Percentiles rank a stretch among this genome's conserved stretches.
phyloP scores from a whole-genome alignment of 208 protist species.

The Entamoeba nuttalli region DNA sequence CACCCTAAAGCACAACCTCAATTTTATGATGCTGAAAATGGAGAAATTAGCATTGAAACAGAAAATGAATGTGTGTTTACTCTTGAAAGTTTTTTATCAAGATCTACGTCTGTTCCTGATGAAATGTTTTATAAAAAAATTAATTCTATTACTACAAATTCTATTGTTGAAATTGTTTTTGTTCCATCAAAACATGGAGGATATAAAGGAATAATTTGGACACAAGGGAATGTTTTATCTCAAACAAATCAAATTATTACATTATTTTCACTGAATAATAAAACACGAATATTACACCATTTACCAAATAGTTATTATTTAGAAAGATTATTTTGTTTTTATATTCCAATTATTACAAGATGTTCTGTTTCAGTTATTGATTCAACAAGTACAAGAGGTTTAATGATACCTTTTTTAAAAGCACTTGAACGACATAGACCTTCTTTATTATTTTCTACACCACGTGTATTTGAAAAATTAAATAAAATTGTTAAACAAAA shows the following conservation, averaged over 20 bases:
- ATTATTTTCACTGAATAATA: neutral
- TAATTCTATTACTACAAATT: neutral
- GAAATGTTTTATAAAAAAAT: neutral
- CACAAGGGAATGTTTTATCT: neutral
- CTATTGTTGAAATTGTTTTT: neutral
- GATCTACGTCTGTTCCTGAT: neutral
- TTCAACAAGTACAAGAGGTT: neutral
- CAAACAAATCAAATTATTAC: neutral
- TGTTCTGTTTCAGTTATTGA: neutral
- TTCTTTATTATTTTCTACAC: neutral
- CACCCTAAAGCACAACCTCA: neutral
- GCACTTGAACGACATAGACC: neutral
- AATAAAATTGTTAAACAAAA: neutral
- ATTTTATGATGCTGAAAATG: neutral
- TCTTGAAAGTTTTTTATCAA: neutral
- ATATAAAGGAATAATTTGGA: neutral
- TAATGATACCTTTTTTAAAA: neutral
- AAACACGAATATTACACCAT: neutral
- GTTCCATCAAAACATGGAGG: neutral
- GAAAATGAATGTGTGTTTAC: neutral
- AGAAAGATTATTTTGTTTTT: neutral
- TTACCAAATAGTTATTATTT: neutral
- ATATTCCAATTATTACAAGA: neutral
- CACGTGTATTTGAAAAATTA: neutral
- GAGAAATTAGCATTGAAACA: neutral